Base-by-base conservation (phyloP, 192 early-diverging fungal species). In the Mycoemilia scoparia region DNA sequence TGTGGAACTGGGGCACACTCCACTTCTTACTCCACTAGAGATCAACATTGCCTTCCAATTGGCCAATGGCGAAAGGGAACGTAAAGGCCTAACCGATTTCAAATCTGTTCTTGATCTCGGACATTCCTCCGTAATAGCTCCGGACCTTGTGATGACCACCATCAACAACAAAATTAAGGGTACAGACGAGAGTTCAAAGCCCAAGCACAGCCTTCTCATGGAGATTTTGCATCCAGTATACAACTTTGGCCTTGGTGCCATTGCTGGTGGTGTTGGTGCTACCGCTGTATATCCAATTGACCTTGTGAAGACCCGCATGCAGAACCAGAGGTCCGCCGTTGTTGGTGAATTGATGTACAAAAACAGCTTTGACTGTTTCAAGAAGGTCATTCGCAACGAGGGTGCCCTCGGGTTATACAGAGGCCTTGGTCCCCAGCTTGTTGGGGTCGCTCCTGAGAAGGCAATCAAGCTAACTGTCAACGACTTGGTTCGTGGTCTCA, bases 401-500 rank as follows among this genome's bases (percentile, higher is more conserved):
- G 92, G 92, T 29, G 54, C 86, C 18, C 32, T 60, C 27, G 92
- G 87, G 25, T 67, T 97, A 19, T 97, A 97, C 53, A 77, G 83
- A 31, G 92, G 92, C 29, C 66, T 92, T 24, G 69, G 82, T 16
- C 91, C 91, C 29, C 88, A 92, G 56, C 70, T 96, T 32, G 75
- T 92, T 32, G 76, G 79, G 53, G 91, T 97, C 30, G 92, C 92
- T 3, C 92, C 92, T 4, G 92, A 97, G 49, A 92, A 97, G 54
- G 92, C 92, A 21, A 92, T 96, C 60, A 96, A 96, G 61, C 52
- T 96, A 49, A 92, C 92, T 4, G 76, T 96, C 49, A 96, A 96
- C 67, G 88, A 91, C 49, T 67, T 87, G 39, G 77, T 91, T 7
- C 68, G 92, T 36, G 54, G 66, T 7, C 58, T 71, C 14, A 44